Evolutionary conservation across 192 early-diverging fungal genomes (phyloP), one percentile per base, ranked within the genome.

Genomic region (Coemansia sp.): DNA sequence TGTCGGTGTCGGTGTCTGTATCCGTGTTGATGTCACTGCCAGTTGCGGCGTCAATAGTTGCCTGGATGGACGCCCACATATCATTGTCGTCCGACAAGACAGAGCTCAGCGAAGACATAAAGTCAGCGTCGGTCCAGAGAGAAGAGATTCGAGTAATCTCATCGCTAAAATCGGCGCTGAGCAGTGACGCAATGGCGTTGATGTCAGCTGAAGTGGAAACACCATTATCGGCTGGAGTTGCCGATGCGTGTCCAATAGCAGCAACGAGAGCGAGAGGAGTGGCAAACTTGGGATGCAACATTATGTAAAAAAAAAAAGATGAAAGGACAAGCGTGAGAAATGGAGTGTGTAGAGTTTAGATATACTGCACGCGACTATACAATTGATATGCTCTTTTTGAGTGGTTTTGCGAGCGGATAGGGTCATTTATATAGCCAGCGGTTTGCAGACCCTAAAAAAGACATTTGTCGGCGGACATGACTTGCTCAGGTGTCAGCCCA

Each of bases 11-110:
- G 51, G 25, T 19, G 19, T 51, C 48, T n/a, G 21, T 23, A 23
- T 51, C 48, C 8, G 2, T 51, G 48, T 19, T 51, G 23, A 11
- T 23, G 19, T 51, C 50, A 7, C 17, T 51, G 50, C 21, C 25
- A 51, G 50, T 25, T 15, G 5, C 50, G 2, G 19, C 25, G 23
- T 51, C 50, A 9, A 27, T 51, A 23, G 50, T 23, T 1, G 50
- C 50, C 50, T 51, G 50, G 50, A 23, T 19, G 50, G 50, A 51
- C 19, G 50, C 50, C 50, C 50, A 51, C 50, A 51, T 23, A 27
- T 51, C 50, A 11, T n/a, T 25, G 2, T 51, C 23, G 50, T 51
- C 50, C 21, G 50, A 21, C 50, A 51, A 25, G 19, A 23, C 10
- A 19, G 50, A 23, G 50, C 50, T 51, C 25, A 51, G 5, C 19